phyloP scores from a whole-genome alignment of 345 rosid species.

The Garcia nutans region DNA sequence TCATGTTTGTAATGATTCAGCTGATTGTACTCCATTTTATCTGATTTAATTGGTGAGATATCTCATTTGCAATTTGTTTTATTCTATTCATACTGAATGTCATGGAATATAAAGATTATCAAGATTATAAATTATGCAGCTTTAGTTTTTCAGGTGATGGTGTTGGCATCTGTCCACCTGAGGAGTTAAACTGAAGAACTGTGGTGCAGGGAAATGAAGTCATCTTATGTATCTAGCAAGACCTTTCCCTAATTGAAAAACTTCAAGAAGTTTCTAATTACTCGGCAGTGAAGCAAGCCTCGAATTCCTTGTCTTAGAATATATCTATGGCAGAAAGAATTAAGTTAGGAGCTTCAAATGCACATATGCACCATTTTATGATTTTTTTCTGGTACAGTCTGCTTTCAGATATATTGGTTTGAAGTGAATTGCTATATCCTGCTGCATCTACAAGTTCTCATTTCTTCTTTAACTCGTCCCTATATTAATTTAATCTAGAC shows the following conservation, averaged over 20 bases:
- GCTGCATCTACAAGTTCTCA: neutral
- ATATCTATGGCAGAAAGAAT: neutral
- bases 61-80: neutral
- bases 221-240: neutral
- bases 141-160: neutral
- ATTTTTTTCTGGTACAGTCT: neutral
- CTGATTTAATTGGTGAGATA: conserved; percentile 4
- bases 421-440: neutral
- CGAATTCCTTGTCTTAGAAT: neutral
- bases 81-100: conserved; percentile 10
- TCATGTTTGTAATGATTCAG: neutral
- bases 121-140: neutral
- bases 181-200: neutral
- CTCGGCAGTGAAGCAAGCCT: neutral
- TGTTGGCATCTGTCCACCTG: neutral
- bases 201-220: neutral
- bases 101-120: neutral
- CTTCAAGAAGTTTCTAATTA: neutral
- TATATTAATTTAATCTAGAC: neutral
- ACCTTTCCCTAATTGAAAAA: neutral
- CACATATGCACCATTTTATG: neutral
- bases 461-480: neutral
- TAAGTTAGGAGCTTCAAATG: neutral
- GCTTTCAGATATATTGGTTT: neutral
- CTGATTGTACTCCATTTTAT: neutral